phyloP scores from a whole-genome alignment of 495 filamentous ascomycete species.

The Echria macrotheca region DNA sequence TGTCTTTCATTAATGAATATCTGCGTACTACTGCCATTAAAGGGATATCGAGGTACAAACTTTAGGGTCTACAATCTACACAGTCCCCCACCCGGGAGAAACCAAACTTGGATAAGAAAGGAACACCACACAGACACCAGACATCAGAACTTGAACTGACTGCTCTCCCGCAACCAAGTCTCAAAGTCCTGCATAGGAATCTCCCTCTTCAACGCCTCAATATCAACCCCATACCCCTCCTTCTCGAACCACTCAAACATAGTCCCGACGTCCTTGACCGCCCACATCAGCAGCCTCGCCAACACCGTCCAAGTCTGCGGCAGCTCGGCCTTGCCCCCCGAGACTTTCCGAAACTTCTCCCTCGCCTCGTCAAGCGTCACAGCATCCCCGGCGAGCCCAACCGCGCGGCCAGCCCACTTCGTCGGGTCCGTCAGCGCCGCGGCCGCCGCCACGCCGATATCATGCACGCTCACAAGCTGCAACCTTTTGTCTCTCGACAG shows the following conservation, averaged over 20 bases:
- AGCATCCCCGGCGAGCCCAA: constrained; percentile 29
- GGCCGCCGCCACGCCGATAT: constrained; percentile 62
- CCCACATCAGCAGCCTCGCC: constrained; percentile 35
- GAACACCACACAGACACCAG: too few species aligned
- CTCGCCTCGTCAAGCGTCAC: constrained; percentile 32
- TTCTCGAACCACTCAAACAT: constrained; percentile 65
- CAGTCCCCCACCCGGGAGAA: too few species aligned
- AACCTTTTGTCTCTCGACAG: constrained; percentile 42
- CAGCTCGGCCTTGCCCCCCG: constrained; percentile 42
- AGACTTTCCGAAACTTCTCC: constrained; percentile 45
- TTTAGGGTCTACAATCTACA: too few species aligned
- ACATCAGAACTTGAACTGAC: too few species aligned
- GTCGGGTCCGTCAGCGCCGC: constrained; percentile 44
- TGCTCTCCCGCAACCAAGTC: constrained; percentile 56
- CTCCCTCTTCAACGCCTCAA: constrained; percentile 44
- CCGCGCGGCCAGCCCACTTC: constrained; percentile 25
- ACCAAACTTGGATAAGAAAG: too few species aligned
- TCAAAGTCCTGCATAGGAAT: constrained; percentile 54
- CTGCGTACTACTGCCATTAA: too few species aligned
- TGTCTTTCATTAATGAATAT: too few species aligned
- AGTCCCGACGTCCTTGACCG: constrained; percentile 46
- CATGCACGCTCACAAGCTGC: constrained; percentile 52
- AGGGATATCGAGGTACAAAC: too few species aligned
- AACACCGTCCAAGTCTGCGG: constrained; percentile 46
- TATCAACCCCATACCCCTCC: constrained; percentile 56